Evolutionary conservation across 2,329 filamentous ascomycete genomes (phyloP).

Genomic region (Aureobasidium sp.): DNA sequence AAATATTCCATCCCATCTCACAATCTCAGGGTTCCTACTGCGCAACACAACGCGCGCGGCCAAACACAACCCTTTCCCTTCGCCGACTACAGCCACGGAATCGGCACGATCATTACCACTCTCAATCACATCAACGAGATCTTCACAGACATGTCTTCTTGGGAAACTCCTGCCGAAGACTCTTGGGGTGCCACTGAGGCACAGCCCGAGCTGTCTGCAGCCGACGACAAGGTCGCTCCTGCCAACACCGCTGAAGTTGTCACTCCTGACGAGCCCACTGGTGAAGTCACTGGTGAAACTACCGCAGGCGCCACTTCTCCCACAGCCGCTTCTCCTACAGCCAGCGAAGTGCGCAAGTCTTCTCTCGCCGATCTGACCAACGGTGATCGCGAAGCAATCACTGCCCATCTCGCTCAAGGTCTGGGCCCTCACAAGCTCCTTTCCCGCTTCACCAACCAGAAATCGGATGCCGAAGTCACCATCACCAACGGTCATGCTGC

Average conservation of each 20-base stretch:
- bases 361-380: conserved; percentile 1
- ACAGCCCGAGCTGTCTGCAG: not conserved
- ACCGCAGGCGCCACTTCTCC: not conserved
- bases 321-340: not conserved
- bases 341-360: not conserved
- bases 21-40: not conserved
- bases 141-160: not conserved
- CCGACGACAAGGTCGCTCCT: not conserved
- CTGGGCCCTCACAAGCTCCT: not conserved
- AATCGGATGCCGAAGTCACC: not conserved
- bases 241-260: not conserved
- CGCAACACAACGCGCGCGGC: not conserved
- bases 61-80: not conserved
- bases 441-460: not conserved
- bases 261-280: not conserved
- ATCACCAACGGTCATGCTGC: not conserved
- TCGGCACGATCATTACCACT: not conserved
- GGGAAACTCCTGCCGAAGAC: not conserved
- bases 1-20: too few relatives aligned
- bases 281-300: not conserved
- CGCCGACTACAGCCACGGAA: not conserved
- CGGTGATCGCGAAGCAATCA: not conserved
- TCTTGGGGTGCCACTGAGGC: not conserved
- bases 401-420: not conserved
- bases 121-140: not conserved